These are phyloP conservation scores for Vitis amurensis DNA, from an alignment of 164 flowering plant species.

Conservation along the genomic window DNA sequence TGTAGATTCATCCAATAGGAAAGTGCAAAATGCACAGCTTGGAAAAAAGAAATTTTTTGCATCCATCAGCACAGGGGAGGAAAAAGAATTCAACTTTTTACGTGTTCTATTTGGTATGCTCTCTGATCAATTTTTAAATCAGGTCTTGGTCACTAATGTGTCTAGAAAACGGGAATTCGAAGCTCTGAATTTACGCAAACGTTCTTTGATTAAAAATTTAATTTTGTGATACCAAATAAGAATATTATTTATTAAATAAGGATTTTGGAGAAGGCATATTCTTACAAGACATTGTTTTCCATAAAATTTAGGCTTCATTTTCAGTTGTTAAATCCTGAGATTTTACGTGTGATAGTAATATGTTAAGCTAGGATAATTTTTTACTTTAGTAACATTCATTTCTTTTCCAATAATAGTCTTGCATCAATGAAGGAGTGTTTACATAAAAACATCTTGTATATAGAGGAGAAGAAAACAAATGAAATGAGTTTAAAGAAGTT, in stretches of 20 bases:
- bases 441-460: too few species aligned
- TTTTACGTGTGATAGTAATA: not conserved
- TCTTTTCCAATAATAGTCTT: too few species aligned
- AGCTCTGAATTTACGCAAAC: too few species aligned
- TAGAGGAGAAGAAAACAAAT: too few species aligned
- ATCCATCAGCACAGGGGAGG: slow-evolving; percentile 53
- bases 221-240: not conserved
- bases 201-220: too few species aligned
- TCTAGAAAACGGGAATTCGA: too few species aligned
- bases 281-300: not conserved
- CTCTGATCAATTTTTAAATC: not conserved
- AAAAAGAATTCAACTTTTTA: slow-evolving; percentile 79
- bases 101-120: slow-evolving; percentile 65
- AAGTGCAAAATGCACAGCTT: slow-evolving; percentile 19
- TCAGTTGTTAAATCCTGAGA: not conserved
- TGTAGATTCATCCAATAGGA: slow-evolving; percentile 55
- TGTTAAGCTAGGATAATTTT: not conserved
- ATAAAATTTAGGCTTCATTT: too few species aligned
- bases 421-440: too few species aligned
- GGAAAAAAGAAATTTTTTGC: slow-evolving; percentile 52
- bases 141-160: not conserved
- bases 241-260: too few species aligned
- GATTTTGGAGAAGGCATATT: too few species aligned
- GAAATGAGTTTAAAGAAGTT: too few species aligned
- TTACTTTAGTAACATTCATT: not conserved